Percentiles rank a stretch among this genome's conserved stretches.
Conservation (phyloP, 257 asterid species). For the Dorcoceras hygrometricum region DNA sequence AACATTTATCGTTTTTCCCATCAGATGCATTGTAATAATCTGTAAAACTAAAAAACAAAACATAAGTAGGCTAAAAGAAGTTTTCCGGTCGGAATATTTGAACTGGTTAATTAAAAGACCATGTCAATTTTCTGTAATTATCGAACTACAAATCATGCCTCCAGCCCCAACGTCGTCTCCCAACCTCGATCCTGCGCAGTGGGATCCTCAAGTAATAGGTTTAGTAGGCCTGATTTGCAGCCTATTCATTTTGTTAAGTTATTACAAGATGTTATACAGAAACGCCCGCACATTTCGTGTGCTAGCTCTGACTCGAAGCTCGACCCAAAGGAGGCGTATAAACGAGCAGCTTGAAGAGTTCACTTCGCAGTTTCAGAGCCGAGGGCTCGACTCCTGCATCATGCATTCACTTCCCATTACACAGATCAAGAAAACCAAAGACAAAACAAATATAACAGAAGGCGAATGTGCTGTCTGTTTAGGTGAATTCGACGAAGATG, state of each 20-base stretch:
- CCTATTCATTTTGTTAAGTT: slow-evolving; percentile 44
- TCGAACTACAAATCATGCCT: too few relatives aligned
- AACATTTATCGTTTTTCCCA: too few relatives aligned
- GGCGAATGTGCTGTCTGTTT: slow-evolving; percentile 67
- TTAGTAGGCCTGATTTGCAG: slow-evolving; percentile 43
- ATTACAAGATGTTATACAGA: slow-evolving; percentile 38
- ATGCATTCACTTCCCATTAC: slow-evolving; percentile 62
- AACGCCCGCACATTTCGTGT: slow-evolving; percentile 29
- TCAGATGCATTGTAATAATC: too few relatives aligned
- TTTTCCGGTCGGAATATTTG: too few relatives aligned
- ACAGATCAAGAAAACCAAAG: slow-evolving; percentile 42
- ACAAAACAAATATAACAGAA: slow-evolving; percentile 1
- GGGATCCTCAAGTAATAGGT: slow-evolving; percentile 54
- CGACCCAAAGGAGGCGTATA: slow-evolving; percentile 36
- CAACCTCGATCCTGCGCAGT: slow-evolving; percentile 28
- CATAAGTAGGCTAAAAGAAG: too few relatives aligned
- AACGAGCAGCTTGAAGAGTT: slow-evolving; percentile 44
- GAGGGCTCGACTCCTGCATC: slow-evolving; percentile 46
- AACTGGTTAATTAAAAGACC: too few relatives aligned
- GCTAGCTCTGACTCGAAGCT: slow-evolving; percentile 27
- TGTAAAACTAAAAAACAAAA: too few relatives aligned
- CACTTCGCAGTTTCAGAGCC: slow-evolving; percentile 49
- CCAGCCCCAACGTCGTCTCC: slow-evolving; percentile 15
- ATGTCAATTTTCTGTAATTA: too few relatives aligned
- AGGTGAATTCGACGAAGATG: slow-evolving; percentile 64